Percentiles rank a stretch among this genome's conserved stretches.
Conservation (phyloP, 129 eudicot genomes). For the Dittrichia graveolens region DNA sequence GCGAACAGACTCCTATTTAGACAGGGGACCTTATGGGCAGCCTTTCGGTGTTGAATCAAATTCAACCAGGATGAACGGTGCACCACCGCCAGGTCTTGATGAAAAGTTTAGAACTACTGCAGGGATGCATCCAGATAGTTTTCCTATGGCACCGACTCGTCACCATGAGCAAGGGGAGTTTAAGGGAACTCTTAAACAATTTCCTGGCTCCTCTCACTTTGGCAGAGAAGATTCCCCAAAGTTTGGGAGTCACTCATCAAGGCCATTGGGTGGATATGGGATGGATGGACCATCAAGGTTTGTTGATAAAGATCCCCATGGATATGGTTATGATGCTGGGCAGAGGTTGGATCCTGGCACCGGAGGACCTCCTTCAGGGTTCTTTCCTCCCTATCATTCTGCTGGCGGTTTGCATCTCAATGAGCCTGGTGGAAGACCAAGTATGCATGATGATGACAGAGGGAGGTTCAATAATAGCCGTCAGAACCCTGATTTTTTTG, state of each 20-base stretch:
- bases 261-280: slow-evolving; percentile 39
- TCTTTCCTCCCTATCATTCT: slow-evolving; percentile 46
- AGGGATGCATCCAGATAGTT: slow-evolving; percentile 31
- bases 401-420: slow-evolving; percentile 39
- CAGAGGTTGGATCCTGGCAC: slow-evolving; percentile 20
- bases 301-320: slow-evolving; percentile 55
- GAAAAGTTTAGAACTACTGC: slow-evolving; percentile 45
- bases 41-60: slow-evolving; percentile 46
- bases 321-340: slow-evolving; percentile 46
- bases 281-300: slow-evolving; percentile 47
- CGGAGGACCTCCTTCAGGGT: too few species aligned
- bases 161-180: slow-evolving; percentile 46
- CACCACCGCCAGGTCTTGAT: slow-evolving; percentile 43
- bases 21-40: slow-evolving; percentile 50
- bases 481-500: slow-evolving; percentile 44
- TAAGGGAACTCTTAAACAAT: slow-evolving; percentile 39
- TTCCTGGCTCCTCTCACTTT: slow-evolving; percentile 48
- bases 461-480: slow-evolving; percentile 44
- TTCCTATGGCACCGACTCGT: slow-evolving; percentile 40
- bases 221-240: slow-evolving; percentile 43
- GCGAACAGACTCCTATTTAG: slow-evolving; percentile 42
- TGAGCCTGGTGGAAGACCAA: slow-evolving; percentile 51
- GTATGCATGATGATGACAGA: slow-evolving; percentile 43
- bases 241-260: slow-evolving; percentile 37
- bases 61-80: slow-evolving; percentile 46